Evolutionary conservation across 257 asterid genomes (phyloP).

Genomic region (Schizonepeta tenuifolia): DNA sequence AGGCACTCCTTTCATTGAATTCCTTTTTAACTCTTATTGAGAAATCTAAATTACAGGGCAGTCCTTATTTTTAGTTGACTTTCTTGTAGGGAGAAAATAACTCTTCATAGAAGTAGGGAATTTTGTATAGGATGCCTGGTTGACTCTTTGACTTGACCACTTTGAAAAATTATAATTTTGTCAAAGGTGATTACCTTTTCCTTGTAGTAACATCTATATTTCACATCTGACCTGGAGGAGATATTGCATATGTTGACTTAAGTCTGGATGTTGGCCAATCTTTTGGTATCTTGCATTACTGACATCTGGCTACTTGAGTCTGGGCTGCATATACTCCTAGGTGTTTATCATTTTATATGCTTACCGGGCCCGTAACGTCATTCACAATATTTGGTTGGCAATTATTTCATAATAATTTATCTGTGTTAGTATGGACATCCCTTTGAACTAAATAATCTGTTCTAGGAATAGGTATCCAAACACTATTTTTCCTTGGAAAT

Average conservation of each 20-base stretch:
- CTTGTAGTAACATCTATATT: background rate
- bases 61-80: background rate
- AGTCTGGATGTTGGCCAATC: background rate
- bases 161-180: constrained; percentile 10
- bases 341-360: background rate
- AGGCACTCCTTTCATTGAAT: constrained; percentile 17
- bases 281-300: background rate
- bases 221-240: background rate
- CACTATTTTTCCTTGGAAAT: background rate
- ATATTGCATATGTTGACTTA: background rate
- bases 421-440: background rate
- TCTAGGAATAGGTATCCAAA: background rate
- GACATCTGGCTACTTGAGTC: background rate
- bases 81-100: background rate
- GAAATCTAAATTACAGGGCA: constrained; percentile 12
- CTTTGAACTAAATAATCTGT: background rate
- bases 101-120: background rate
- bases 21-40: constrained; percentile 3
- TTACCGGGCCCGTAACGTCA: background rate
- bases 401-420: background rate
- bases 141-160: background rate
- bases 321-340: background rate
- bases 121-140: background rate
- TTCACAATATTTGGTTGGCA: background rate
- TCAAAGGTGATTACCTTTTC: background rate